A percentile compares a stretch with the other conserved stretches of the same genome.
These are phyloP conservation scores for Xylaria sp. DNA, from an alignment of 2,329 filamentous ascomycete genomes.

Conservation along the genomic window DNA sequence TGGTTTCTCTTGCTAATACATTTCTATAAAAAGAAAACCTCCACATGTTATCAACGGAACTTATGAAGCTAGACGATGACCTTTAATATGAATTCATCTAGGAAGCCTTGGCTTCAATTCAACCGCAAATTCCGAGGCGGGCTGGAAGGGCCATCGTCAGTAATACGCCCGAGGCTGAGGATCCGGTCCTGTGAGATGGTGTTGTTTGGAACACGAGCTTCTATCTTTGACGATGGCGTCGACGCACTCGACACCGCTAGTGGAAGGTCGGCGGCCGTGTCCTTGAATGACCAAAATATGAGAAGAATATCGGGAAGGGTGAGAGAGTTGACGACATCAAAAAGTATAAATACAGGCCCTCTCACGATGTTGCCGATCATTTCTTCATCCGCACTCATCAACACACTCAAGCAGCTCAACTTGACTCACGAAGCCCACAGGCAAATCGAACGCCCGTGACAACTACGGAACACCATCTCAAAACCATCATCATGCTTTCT, in stretches of 20 bases:
- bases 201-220: slow-evolving; percentile 32
- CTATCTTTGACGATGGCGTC: slow-evolving; percentile 38
- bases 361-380: slow-evolving; percentile 43
- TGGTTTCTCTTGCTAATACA: slow-evolving; percentile 37
- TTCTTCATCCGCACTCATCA: slow-evolving; percentile 41
- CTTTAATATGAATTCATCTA: slow-evolving; percentile 59
- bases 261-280: slow-evolving; percentile 27
- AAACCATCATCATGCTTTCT: slow-evolving; percentile 54
- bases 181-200: slow-evolving; percentile 39
- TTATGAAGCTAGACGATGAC: slow-evolving; percentile 47
- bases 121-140: slow-evolving; percentile 55
- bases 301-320: slow-evolving; percentile 13
- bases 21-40: slow-evolving; percentile 49
- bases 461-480: slow-evolving; percentile 11
- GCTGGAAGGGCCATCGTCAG: slow-evolving; percentile 45
- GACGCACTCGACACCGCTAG: slow-evolving; percentile 20
- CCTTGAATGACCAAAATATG: slow-evolving; percentile 12
- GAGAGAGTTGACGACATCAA: slow-evolving; percentile 20
- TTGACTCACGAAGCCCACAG: slow-evolving; percentile 16
- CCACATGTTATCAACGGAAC: slow-evolving; percentile 32
- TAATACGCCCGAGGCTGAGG: slow-evolving; percentile 38
- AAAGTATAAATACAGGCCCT: slow-evolving; percentile 44
- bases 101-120: slow-evolving; percentile 52
- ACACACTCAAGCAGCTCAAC: slow-evolving; percentile 25
- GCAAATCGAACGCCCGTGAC: slow-evolving; percentile 26